Conservation (phyloP, 257 asterid genomes). For the Solanum gracilifrons region DNA sequence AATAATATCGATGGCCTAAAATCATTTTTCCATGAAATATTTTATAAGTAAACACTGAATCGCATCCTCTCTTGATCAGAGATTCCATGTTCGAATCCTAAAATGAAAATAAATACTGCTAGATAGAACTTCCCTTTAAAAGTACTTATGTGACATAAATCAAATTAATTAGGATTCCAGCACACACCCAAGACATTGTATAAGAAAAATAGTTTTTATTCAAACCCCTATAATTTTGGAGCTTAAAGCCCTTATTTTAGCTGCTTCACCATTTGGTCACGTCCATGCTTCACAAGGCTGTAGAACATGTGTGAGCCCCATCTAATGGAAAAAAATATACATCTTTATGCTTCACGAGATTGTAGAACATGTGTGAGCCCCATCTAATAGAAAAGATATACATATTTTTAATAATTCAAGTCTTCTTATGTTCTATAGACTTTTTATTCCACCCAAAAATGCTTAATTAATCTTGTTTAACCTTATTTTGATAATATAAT, state of each 20-base stretch:
- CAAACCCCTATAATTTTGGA: background rate
- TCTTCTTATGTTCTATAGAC: too few species aligned
- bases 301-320: background rate
- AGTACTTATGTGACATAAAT: too few species aligned
- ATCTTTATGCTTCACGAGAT: background rate
- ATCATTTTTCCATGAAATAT: too few species aligned
- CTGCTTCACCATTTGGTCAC: background rate
- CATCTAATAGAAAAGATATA: background rate
- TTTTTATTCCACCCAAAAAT: too few species aligned
- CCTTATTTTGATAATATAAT: background rate
- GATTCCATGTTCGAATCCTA: rapidly evolving
- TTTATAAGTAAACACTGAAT: too few species aligned
- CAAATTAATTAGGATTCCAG: background rate
- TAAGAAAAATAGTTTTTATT: too few species aligned
- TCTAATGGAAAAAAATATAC: background rate
- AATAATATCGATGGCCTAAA: too few species aligned
- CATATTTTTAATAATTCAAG: too few species aligned
- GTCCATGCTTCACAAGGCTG: background rate
- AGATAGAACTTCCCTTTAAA: background rate
- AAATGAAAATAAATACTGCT: background rate
- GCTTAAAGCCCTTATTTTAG: background rate
- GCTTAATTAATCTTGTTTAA: background rate
- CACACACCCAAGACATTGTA: background rate
- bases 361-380: background rate
- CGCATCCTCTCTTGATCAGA: background rate